Percentiles rank a stretch among this genome's conserved stretches.
phyloP scores from a whole-genome alignment of 2,329 filamentous ascomycete species.

The Fusarium setosum region DNA sequence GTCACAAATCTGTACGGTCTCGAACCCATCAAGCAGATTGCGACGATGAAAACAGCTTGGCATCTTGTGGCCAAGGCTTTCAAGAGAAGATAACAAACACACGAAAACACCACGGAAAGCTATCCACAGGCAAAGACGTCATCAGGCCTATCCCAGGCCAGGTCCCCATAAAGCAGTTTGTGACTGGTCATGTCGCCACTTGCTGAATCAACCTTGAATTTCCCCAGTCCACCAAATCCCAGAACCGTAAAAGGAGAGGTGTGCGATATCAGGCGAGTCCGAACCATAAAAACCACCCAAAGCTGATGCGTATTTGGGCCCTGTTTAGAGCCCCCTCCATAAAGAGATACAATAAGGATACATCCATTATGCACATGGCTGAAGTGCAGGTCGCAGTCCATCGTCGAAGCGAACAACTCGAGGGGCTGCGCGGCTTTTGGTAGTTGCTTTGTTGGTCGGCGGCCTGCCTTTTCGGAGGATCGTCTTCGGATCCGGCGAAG shows the following conservation, averaged over 20 bases:
- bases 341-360: slow-evolving; percentile 37
- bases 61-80: slow-evolving; percentile 42
- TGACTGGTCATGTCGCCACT: slow-evolving; percentile 48
- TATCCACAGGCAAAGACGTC: slow-evolving; percentile 45
- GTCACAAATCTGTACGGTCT: slow-evolving; percentile 40
- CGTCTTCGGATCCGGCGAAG: slow-evolving; percentile 55
- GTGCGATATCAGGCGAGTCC: slow-evolving; percentile 40
- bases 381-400: slow-evolving; percentile 50
- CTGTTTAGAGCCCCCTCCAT: slow-evolving; percentile 30
- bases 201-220: slow-evolving; percentile 45
- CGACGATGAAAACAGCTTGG: slow-evolving; percentile 27
- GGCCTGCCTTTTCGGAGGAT: slow-evolving; percentile 57
- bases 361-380: slow-evolving; percentile 54
- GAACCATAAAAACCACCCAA: slow-evolving; percentile 40
- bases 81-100: slow-evolving; percentile 33
- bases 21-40: slow-evolving; percentile 38
- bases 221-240: slow-evolving; percentile 44
- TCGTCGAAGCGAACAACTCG: slow-evolving; percentile 57
- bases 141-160: slow-evolving; percentile 42
- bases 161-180: slow-evolving; percentile 43
- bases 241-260: slow-evolving; percentile 36
- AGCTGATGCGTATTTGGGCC: slow-evolving; percentile 32
- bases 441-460: slow-evolving; percentile 47
- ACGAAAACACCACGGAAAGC: slow-evolving; percentile 34
- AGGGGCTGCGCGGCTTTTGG: slow-evolving; percentile 51